A percentile compares a stretch with the other conserved stretches of the same genome.
Conservation (phyloP, 495 filamentous ascomycete species). For the Parachaetomium inaequale region DNA sequence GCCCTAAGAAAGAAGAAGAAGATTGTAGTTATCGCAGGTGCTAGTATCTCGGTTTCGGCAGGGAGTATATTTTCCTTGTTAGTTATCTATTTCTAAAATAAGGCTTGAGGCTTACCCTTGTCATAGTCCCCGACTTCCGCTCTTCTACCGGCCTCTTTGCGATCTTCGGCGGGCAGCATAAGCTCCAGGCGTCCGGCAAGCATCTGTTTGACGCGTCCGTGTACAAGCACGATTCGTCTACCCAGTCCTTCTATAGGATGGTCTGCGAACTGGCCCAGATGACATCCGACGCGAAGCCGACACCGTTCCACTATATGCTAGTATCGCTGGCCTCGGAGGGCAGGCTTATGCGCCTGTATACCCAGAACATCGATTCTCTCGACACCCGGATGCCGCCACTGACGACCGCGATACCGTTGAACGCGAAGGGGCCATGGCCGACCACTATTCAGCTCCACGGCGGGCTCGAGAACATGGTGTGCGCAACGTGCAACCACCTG, state of each 20-base stretch:
- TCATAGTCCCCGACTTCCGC: slow-evolving; percentile 88
- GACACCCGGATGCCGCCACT: slow-evolving; percentile 85
- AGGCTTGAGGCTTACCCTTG: slow-evolving; percentile 24
- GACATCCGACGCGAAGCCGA: slow-evolving; percentile 72
- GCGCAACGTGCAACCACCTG: slow-evolving; percentile 80
- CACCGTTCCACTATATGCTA: slow-evolving; percentile 88
- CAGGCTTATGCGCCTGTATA: slow-evolving; percentile 84
- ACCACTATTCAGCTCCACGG: slow-evolving; percentile 91
- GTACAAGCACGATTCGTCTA: slow-evolving; percentile 84
- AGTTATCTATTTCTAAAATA: not conserved
- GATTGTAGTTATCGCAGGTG: slow-evolving; percentile 94
- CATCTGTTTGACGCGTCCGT: slow-evolving; percentile 96
- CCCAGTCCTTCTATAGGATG: slow-evolving; percentile 90
- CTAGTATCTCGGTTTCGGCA: slow-evolving; percentile 93
- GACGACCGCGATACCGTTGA: slow-evolving; percentile 66
- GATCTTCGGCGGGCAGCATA: slow-evolving; percentile 76
- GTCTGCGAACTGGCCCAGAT: slow-evolving; percentile 78
- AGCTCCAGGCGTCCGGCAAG: slow-evolving; percentile 89
- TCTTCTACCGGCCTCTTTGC: slow-evolving; percentile 85
- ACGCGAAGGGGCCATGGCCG: slow-evolving; percentile 83
- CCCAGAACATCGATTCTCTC: slow-evolving; percentile 93
- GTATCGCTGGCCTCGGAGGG: slow-evolving; percentile 85
- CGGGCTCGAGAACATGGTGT: slow-evolving; percentile 94
- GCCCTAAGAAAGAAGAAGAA: slow-evolving; percentile 85
- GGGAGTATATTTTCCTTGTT: slow-evolving; percentile 68